Evolutionary conservation across 129 eudicot genomes (phyloP), one percentile per base, ranked within the genome.

Genomic region (Tagetes erecta): DNA sequence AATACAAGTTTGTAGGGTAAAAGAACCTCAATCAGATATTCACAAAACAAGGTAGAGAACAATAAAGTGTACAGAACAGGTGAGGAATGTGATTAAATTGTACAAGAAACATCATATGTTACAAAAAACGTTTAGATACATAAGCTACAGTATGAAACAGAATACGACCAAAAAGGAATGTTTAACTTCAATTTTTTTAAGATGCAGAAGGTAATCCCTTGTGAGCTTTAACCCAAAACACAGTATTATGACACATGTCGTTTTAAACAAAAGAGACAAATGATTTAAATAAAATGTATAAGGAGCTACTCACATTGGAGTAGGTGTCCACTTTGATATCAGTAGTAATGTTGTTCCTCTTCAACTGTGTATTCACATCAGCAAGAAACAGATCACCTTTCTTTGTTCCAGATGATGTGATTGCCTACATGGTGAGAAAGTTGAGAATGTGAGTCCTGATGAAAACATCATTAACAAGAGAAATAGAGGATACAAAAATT

Each of bases 301-400:
- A 77, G 50, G 63, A 10, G 20, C 3, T 62, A 12, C 75, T 52
- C 60, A 83, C 87, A 60, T 86, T 86, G 81, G 91, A 86, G 68
- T 67, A 58, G 31, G 87, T 80, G 80, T 86, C 91, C 56, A 86
- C 85, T 86, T 86, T 86, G 76, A 86, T 58, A 63, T 86, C 87
- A 30, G 87, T 78, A 1, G 91, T 86, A 46, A 80, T 74, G 63
- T 86, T 86, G 81, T 81, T 86, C 69, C 85, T 80, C 75, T 75
- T 86, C 73, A 86, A 62, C 55, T 77, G 82, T 45, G 87, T 86
- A 64, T 79, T 83, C 58, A 86, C 82, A 71, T 86, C 91, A 34
- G 91, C 91, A 64, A 86, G 63, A 34, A 86, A 86, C 6, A 86
- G 56, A 7, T 86, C 87, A 12, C 91, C 91, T 55, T 86, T 86